Percentiles rank a stretch among this genome's conserved stretches.
Conservation (phyloP, 495 filamentous ascomycete species). For the Lepidopterella palustris region DNA sequence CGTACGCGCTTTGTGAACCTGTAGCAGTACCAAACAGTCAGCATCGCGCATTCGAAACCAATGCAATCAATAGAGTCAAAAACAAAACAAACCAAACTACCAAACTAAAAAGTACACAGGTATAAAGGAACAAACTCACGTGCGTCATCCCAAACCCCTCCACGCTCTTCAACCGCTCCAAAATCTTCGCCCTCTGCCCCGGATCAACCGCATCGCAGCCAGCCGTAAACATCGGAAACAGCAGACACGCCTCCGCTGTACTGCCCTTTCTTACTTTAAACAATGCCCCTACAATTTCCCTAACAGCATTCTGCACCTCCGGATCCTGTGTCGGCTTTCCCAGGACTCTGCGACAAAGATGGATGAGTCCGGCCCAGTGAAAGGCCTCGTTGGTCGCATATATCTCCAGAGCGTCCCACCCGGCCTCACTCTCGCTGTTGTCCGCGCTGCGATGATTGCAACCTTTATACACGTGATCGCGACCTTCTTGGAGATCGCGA, state of each 20-base stretch:
- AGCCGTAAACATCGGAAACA: slow-evolving; percentile 82
- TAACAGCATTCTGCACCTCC: slow-evolving; percentile 58
- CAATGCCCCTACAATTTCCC: slow-evolving; percentile 55
- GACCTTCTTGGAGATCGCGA: slow-evolving; percentile 45
- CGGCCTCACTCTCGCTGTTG: slow-evolving; percentile 29
- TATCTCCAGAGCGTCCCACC: slow-evolving; percentile 58
- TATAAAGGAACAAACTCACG: slow-evolving; percentile 38
- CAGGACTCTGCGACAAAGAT: slow-evolving; percentile 68
- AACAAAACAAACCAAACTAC: too few species aligned
- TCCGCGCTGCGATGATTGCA: slow-evolving; percentile 38
- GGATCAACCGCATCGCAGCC: slow-evolving; percentile 63
- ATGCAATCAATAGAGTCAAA: too few species aligned
- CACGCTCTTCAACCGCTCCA: slow-evolving; percentile 60
- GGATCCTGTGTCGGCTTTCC: slow-evolving; percentile 49
- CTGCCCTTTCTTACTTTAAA: slow-evolving; percentile 57
- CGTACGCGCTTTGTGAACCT: slow-evolving; percentile 52
- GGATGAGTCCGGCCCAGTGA: slow-evolving; percentile 71
- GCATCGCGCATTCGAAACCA: too few species aligned
- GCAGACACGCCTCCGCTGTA: slow-evolving; percentile 65
- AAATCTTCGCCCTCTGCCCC: slow-evolving; percentile 52
- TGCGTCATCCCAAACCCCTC: slow-evolving; percentile 76
- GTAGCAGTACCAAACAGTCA: too few species aligned
- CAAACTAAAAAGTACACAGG: too few species aligned
- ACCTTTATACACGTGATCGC: slow-evolving; percentile 35
- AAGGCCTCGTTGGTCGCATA: slow-evolving; percentile 74